Conservation (phyloP, 1,139 yeast species). For the Pichia kudriavzevii region DNA sequence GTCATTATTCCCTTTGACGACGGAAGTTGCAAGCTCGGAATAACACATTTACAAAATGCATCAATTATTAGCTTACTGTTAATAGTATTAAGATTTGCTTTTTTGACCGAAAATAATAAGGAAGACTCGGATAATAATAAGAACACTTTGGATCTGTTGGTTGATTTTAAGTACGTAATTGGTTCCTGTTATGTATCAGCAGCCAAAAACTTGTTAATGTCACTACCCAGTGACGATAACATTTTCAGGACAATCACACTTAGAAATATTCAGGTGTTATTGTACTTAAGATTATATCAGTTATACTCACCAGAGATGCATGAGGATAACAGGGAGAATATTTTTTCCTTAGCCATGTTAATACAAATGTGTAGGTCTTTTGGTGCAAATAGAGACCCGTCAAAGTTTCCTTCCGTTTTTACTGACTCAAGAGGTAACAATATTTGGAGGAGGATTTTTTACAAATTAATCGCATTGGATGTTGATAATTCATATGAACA, state of each 20-base stretch:
- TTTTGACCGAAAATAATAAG: conserved; percentile 27
- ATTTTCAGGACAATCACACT: conserved; percentile 31
- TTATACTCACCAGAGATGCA: conserved; percentile 44
- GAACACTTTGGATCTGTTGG: conserved; percentile 18
- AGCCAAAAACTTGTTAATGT: conserved; percentile 31
- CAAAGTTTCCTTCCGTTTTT: conserved; percentile 30
- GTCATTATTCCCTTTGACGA: conserved; percentile 22
- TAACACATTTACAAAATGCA: conserved; percentile 25
- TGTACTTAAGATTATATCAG: conserved; percentile 40
- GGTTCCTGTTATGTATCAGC: conserved; percentile 28
- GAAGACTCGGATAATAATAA: conserved; percentile 20
- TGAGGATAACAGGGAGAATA: conserved; percentile 42
- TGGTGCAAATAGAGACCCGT: conserved; percentile 51
- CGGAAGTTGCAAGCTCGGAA: conserved; percentile 25
- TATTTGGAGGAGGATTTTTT: conserved; percentile 43
- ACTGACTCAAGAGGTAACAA: conserved; percentile 24
- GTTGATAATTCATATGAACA: conserved; percentile 35
- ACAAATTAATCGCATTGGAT: conserved; percentile 36
- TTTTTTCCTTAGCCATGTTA: conserved; percentile 33
- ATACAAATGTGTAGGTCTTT: conserved; percentile 48
- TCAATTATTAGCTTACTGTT: conserved; percentile 30
- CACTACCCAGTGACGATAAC: conserved; percentile 25
- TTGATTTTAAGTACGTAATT: conserved; percentile 23
- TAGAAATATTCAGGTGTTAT: conserved; percentile 42
- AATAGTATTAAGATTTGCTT: conserved; percentile 33